These are phyloP conservation scores for Paulownia fortunei DNA, from an alignment of 257 asterid genomes.

Conservation along the genomic window DNA sequence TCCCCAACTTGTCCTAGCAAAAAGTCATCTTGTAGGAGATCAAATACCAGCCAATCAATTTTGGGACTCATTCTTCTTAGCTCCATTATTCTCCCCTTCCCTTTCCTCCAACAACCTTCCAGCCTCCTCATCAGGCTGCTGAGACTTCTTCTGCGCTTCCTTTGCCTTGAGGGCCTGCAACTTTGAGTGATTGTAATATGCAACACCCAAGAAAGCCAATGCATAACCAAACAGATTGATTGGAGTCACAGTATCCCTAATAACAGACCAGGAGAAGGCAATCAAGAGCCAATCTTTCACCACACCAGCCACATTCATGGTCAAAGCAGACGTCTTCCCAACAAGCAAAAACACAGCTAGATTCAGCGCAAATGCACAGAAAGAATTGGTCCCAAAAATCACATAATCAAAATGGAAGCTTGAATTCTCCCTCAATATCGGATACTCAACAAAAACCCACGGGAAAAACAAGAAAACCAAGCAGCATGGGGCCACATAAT, in stretches of 20 bases:
- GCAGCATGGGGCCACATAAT: constrained; percentile 37
- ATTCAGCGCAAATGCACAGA: constrained; percentile 36
- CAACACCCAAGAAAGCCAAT: constrained; percentile 41
- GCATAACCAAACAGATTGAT: constrained; percentile 36
- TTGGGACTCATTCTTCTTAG: constrained; percentile 44
- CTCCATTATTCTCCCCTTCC: constrained; percentile 37
- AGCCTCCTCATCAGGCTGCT: constrained; percentile 42
- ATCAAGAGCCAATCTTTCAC: constrained; percentile 43
- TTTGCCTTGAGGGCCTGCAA: constrained; percentile 37
- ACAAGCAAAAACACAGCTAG: constrained; percentile 39
- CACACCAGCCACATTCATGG: constrained; percentile 44
- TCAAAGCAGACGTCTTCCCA: constrained; percentile 40
- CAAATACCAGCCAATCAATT: constrained; percentile 20
- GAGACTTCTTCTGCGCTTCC: constrained; percentile 33
- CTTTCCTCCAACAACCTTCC: constrained; percentile 53
- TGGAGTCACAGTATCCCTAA: constrained; percentile 36
- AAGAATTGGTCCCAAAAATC: constrained; percentile 36
- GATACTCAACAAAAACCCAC: constrained; percentile 37
- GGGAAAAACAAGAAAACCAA: constrained; percentile 38
- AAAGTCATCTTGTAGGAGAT: background rate
- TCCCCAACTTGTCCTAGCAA: constrained; percentile 7
- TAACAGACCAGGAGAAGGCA: constrained; percentile 43
- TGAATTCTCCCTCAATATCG: constrained; percentile 24
- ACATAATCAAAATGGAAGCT: constrained; percentile 38
- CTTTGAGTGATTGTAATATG: constrained; percentile 34